Percentiles rank a stretch among this genome's conserved stretches.
phyloP scores from a whole-genome alignment of 148 eudicot genomes.

The Arctostaphylos glauca region DNA sequence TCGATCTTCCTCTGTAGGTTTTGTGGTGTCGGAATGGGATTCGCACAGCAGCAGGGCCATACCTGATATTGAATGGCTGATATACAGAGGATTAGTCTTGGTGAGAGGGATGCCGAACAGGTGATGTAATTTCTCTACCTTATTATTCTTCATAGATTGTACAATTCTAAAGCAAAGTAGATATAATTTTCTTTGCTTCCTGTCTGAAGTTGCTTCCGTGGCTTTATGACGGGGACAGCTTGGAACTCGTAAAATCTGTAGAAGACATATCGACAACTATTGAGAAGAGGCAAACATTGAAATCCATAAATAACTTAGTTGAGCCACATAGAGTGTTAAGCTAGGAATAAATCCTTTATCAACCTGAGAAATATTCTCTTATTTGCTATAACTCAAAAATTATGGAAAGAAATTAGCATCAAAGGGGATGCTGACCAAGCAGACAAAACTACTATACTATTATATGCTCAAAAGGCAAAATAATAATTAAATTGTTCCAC shows the following conservation, averaged over 20 bases:
- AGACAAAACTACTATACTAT: neutral
- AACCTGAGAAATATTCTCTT: neutral
- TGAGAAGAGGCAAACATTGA: neutral
- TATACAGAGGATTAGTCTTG: slow-evolving; percentile 26
- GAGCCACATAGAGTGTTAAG: neutral
- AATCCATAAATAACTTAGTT: neutral
- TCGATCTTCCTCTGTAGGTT: slow-evolving; percentile 10
- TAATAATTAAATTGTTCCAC: neutral
- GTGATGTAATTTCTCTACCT: slow-evolving; percentile 12
- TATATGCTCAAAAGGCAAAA: neutral
- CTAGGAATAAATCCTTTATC: neutral
- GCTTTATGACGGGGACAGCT: neutral
- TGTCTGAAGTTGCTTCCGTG: neutral
- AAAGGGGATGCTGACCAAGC: neutral
- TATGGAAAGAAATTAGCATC: neutral
- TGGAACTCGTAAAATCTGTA: neutral
- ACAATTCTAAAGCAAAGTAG: neutral
- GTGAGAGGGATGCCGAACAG: slow-evolving; percentile 34
- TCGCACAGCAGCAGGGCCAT: neutral
- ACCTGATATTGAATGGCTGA: slow-evolving; percentile 29
- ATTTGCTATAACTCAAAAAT: neutral
- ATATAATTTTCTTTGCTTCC: neutral
- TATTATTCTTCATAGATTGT: neutral
- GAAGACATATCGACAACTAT: neutral
- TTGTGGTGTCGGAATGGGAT: slow-evolving; percentile 4